Evolutionary conservation across 2,329 filamentous ascomycete genomes (phyloP), one percentile per base, ranked within the genome.

Genomic region (Arthroderma sp.): DNA sequence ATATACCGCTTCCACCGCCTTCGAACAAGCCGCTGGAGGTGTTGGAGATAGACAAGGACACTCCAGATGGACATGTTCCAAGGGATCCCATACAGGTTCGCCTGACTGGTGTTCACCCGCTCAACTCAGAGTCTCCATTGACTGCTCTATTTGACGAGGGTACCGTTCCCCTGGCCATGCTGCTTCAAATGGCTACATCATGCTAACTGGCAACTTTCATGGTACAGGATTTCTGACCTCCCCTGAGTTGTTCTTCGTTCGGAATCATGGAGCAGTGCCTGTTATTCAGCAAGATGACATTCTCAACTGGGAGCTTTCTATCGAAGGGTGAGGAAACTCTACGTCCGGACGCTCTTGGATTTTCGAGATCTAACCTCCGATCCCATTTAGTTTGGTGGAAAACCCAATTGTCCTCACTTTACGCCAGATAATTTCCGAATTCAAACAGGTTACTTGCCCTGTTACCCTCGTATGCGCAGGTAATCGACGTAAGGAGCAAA

Each of bases 401-500:
- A 82, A 83, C 1, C 88, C 90, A 0, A 72, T 94, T 35, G 84
- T 74, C 13, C 76, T 95, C 63, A 87, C 78, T 1, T 75, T 96
- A 54, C 78, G 80, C 38, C 82, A 93, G 55, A 79, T 96, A 0
- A 75, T 94, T 33, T 74, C 78, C 37, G 79, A 87, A 7, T 94
- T 86, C 65, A 83, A 91, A 56, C 88, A 94, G 67, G 80, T 88
- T 25, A 95, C 90, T 2, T 87, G 87, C 58, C 91, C 91, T 0
- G 79, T 96, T 59, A 95, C 91, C 0, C 79, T 96, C 1, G 90
- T 95, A 21, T 96, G 91, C 69, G 91, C 91, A 2, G 91, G 91
- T 1, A 96, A 96, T 70, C 80, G 91, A 59, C 81, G 91, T 33
- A 95, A 95, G 73, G 91, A 96, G 71, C 91, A 95, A 68, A 96